Evolutionary conservation across 805 yeast genomes (phyloP).

Genomic region (Ogataea nakhonphanomensis): DNA sequence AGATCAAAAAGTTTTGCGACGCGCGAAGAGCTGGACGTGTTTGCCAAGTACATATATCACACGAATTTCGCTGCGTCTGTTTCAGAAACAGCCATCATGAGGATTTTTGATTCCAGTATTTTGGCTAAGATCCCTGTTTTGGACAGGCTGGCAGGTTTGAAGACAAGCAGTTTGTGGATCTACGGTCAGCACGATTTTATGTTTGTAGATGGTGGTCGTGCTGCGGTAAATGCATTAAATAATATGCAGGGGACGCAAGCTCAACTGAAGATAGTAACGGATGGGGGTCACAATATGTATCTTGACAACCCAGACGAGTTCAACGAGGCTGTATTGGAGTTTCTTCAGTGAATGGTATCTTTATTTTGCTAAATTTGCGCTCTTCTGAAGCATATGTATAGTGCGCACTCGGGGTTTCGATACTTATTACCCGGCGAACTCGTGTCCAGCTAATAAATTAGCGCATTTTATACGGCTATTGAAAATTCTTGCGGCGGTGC

Average conservation of each 20-base stretch:
- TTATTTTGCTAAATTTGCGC: background rate
- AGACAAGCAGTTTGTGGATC: slow-evolving; percentile 39
- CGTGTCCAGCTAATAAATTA: background rate
- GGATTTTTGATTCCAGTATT: slow-evolving; percentile 53
- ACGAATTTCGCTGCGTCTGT: slow-evolving; percentile 30
- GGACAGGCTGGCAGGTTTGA: slow-evolving; percentile 46
- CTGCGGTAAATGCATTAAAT: slow-evolving; percentile 33
- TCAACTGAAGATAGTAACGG: slow-evolving; percentile 39
- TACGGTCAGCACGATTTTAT: slow-evolving; percentile 78
- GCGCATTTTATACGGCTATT: slow-evolving; percentile 10
- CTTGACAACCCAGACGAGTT: slow-evolving; percentile 60
- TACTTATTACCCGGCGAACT: slow-evolving; percentile 2
- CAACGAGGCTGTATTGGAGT: slow-evolving; percentile 42
- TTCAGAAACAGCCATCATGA: slow-evolving; percentile 39
- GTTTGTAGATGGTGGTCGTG: slow-evolving; percentile 59
- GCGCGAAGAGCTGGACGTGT: slow-evolving; percentile 27
- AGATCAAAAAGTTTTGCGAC: slow-evolving; percentile 25
- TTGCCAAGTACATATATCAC: slow-evolving; percentile 34
- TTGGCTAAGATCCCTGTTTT: slow-evolving; percentile 63
- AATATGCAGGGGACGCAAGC: slow-evolving; percentile 22
- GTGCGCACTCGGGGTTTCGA: background rate
- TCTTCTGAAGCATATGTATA: background rate
- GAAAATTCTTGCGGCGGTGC: background rate
- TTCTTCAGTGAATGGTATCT: slow-evolving; percentile 27
- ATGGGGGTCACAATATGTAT: slow-evolving; percentile 75